phyloP scores from a whole-genome alignment of 192 early-diverging fungal genomes.

The Coemansia sp. region DNA sequence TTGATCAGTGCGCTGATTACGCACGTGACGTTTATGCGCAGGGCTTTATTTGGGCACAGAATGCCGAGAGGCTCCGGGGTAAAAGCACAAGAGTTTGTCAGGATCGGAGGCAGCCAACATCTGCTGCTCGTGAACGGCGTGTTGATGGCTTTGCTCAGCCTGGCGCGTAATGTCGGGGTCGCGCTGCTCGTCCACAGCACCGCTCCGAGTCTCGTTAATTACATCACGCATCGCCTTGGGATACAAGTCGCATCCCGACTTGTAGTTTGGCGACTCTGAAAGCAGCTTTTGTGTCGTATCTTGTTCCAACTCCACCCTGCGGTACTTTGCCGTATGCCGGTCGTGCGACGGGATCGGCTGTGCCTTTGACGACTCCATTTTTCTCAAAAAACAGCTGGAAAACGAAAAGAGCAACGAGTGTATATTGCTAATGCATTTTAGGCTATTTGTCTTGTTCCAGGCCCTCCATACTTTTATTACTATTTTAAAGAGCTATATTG shows the following conservation, averaged over 20 bases:
- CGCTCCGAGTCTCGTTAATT: conserved; percentile 31
- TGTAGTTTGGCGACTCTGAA: neutral
- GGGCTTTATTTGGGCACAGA: neutral
- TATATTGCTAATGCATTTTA: no score
- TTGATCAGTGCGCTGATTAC: conserved; percentile 6
- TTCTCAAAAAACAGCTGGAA: no score
- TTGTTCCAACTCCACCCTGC: neutral
- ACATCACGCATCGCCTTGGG: conserved; percentile 46
- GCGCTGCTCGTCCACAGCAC: conserved; percentile 20
- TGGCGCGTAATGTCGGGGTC: conserved; percentile 27
- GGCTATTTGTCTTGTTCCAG: no score
- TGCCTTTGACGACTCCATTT: neutral
- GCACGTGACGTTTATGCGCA: neutral
- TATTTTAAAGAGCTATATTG: no score
- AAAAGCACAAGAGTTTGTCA: conserved; percentile 23
- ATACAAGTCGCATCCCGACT: conserved; percentile 39
- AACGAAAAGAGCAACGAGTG: no score
- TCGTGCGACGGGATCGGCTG: neutral
- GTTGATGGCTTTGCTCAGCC: conserved; percentile 23
- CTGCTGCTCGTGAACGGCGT: conserved; percentile 8
- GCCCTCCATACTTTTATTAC: no score
- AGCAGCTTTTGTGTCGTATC: neutral
- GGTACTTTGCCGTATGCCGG: neutral
- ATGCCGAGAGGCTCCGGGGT: conserved; percentile 27
- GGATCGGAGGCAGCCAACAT: conserved; percentile 11